Base-by-base conservation (phyloP, 2,329 filamentous ascomycete species). In the Trichoderma aggressivum region DNA sequence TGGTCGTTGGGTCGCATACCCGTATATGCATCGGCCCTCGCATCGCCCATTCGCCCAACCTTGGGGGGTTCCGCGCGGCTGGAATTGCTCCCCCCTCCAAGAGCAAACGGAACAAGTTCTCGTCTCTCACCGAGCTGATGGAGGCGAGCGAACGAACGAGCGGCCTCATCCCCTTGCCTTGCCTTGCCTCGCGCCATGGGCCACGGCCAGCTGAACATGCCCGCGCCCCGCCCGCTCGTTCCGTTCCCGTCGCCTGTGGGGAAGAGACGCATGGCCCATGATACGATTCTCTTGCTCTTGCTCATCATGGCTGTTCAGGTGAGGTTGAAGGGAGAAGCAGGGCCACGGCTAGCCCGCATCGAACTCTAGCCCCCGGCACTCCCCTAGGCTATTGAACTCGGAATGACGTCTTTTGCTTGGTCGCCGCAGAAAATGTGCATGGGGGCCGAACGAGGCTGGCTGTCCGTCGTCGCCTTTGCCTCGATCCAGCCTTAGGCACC, bases 381-480 rank as follows among this genome's bases (percentile, higher is more conserved):
- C 21, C 26, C 21, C 34, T 34, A 62, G 26, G 24, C 59, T 62
- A 62, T 62, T 30, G 59, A 24, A 28, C 24, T 28, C n/a, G 39
- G n/a, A 11, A 61, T 61, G 58, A 61, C 58, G 58, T 62, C 14
- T 39, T 43, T 18, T 62, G 59, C 12, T 56, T 66, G 32, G 63
- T 30, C 63, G 50, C 21, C 63, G 36, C 34, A 21, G 28, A 43
- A 39, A 8, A 10, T 34, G 50, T 24, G 63, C 26, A 50, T 56
- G 63, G 63, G 63, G 63, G 50, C 63, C 34, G 24, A 43, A 66
- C 63, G 50, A 66, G 63, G 63, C 63, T 58, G 63, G 63, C 63
- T 66, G 63, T 32, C n/a, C 16, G 21, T 24, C 16, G 21, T 12
- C 24, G 59, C 36, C 24, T 30, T 39, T 39, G 10, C 16, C 59